Evolutionary conservation across 805 yeast genomes (phyloP), one percentile per base, ranked within the genome.

Genomic region (Scheffersomyces ergatensis): DNA sequence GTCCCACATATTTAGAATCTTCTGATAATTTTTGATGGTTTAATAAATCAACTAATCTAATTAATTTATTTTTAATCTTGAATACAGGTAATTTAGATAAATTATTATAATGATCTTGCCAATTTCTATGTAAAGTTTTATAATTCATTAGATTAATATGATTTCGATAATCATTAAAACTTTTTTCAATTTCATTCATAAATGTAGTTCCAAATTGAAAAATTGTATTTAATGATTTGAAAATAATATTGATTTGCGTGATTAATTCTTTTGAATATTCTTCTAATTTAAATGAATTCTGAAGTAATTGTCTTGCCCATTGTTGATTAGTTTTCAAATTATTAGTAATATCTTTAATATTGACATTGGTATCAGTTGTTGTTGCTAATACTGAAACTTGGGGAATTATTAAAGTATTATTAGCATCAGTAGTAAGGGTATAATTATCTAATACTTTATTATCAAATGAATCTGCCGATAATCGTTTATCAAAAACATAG

Each of bases 401-500:
- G 16, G 52, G 49, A 24, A 12, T 15, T 5, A 6, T 14, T 8
- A n/a, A 8, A 5, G 18, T 14, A 14, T 14, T 29, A 29, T 29
- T 29, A 12, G 9, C 11, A 20, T 36, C 8, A 7, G 14, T 5
- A 8, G 21, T 12, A 3, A 13, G 20, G 9, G 37, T 25, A 29
- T 27, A 39, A n/a, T 29, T 30, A n/a, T 21, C 19, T 16, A 39
- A 32, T 4, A 40, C 5, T 3, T 12, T n/a, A 3, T 12, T 18
- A 25, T 36, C 41, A 16, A 35, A 38, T 13, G 23, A 13, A 11
- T 51, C 46, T 3, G 72, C 62, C 47, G 84, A 83, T 34, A 78
- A 60, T 34, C 80, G 70, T 55, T 83, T 77, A 56, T 85, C 89
- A 58, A 72, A 84, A 1, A 78, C 80, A 55, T 74, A 83, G 3